Conservation (phyloP, 2,329 filamentous ascomycete species). For the Ramularia collo-cygni region DNA sequence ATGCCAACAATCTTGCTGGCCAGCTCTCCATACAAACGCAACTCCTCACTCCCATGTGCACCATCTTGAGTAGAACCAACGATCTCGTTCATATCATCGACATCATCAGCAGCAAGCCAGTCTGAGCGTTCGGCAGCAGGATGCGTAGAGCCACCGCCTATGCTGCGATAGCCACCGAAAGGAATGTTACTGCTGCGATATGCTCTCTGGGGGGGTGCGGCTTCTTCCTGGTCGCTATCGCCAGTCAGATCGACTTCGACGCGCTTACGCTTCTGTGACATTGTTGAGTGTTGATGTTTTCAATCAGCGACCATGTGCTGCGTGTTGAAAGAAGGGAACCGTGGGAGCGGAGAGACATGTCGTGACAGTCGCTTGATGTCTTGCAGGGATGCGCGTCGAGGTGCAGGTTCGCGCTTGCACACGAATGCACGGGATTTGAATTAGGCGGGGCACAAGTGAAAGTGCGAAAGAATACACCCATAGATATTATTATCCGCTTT, state of each 20-base stretch:
- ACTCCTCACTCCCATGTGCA: slow-evolving; percentile 21
- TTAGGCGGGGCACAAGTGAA: no score
- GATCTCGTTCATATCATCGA: slow-evolving; percentile 23
- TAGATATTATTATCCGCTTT: no score
- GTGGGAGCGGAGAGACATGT: no score
- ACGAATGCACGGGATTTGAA: no score
- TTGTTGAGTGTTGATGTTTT: no score
- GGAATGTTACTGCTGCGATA: slow-evolving; percentile 2
- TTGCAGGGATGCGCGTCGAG: no score
- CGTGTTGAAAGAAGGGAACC: no score
- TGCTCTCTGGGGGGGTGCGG: not conserved
- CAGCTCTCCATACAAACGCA: slow-evolving; percentile 32
- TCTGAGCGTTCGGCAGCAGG: slow-evolving; percentile 18
- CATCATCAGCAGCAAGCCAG: slow-evolving; percentile 24
- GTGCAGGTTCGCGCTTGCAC: no score
- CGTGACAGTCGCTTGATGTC: no score
- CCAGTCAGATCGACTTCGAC: slow-evolving; percentile 19
- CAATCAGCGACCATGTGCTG: not conserved
- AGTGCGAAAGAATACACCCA: no score
- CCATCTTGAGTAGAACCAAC: slow-evolving; percentile 27
- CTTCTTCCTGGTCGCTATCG: slow-evolving; percentile 10
- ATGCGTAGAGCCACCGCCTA: slow-evolving; percentile 9
- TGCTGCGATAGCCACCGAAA: slow-evolving; percentile 5
- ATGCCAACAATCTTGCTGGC: slow-evolving; percentile 54
- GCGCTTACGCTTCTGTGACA: slow-evolving; percentile 15